Percentiles rank a stretch among this genome's conserved stretches.
Conservation (phyloP, 345 rosid species). For the Eucalyptus caleyi region DNA sequence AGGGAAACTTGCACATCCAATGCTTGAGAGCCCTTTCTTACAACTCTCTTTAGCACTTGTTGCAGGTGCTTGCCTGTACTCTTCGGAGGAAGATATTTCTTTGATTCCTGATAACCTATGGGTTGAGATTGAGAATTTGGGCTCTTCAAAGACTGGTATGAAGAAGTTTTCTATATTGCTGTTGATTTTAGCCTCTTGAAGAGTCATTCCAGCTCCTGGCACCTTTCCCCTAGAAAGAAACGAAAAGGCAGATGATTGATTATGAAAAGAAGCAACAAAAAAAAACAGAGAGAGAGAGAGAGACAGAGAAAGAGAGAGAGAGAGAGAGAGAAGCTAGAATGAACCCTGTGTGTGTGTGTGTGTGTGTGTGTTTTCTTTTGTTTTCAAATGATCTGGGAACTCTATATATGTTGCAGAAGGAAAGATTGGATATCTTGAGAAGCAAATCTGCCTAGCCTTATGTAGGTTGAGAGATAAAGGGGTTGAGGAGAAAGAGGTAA, state of each 20-base stretch:
- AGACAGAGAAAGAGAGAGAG: too few species aligned
- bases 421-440: conserved; percentile 43
- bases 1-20: conserved; percentile 34
- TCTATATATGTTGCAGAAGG: conserved; percentile 10
- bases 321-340: not conserved
- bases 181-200: not conserved
- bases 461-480: conserved; percentile 64
- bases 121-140: conserved; percentile 47
- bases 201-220: not conserved
- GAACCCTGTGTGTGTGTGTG: not conserved
- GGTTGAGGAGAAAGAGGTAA: conserved; percentile 58
- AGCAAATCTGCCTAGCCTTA: conserved; percentile 54
- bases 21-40: conserved; percentile 51
- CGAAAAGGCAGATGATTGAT: too few species aligned
- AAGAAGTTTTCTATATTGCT: not conserved
- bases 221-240: not conserved
- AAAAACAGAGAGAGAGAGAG: too few species aligned
- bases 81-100: conserved; percentile 49
- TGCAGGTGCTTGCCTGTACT: conserved; percentile 64
- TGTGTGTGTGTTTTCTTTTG: not conserved
- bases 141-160: conserved; percentile 41
- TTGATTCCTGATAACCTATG: conserved; percentile 59
- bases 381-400: not conserved
- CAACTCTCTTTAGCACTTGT: conserved; percentile 57
- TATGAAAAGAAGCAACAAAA: not conserved